Percentiles rank a stretch among this genome's conserved stretches.
Evolutionary conservation across 805 yeast species (phyloP).

Genomic region (Candida boleticola): DNA sequence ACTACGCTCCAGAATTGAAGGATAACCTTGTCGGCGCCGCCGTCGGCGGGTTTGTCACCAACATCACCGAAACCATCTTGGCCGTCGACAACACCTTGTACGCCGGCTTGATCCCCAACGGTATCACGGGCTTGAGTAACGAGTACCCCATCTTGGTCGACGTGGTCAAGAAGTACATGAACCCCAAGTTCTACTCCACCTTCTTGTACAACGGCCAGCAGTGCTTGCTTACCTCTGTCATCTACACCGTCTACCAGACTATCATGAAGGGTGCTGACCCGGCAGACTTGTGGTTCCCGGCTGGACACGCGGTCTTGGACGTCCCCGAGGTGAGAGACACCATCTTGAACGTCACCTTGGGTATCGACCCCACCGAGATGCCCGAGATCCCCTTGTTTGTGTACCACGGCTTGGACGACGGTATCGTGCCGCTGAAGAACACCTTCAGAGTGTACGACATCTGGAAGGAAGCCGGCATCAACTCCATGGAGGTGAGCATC

Average conservation of each 20-base stretch:
- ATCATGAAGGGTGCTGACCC: conserved; percentile 1
- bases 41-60: conserved; percentile 24
- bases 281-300: conserved; percentile 4
- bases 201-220: background rate
- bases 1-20: conserved; percentile 32
- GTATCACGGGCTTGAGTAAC: conserved; percentile 17
- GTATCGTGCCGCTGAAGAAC: conserved; percentile 14
- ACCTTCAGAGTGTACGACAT: conserved; percentile 15
- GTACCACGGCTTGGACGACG: conserved; percentile 19
- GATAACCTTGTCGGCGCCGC: conserved; percentile 25
- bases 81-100: conserved; percentile 15
- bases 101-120: conserved; percentile 21
- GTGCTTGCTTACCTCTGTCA: conserved; percentile 1
- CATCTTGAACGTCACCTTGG: conserved; percentile 4
- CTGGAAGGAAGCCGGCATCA: conserved; percentile 25
- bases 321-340: background rate
- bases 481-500: conserved; percentile 20
- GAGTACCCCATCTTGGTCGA: conserved; percentile 19
- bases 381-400: conserved; percentile 22
- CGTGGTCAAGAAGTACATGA: conserved; percentile 3
- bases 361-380: conserved; percentile 8
- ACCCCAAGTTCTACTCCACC: background rate
- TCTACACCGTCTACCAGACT: background rate
- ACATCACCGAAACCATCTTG: conserved; percentile 17
- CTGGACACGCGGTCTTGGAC: conserved; percentile 6